phyloP scores from a whole-genome alignment of 1,284 basidiomycete genomes.

The Phellinidium pouzarii region DNA sequence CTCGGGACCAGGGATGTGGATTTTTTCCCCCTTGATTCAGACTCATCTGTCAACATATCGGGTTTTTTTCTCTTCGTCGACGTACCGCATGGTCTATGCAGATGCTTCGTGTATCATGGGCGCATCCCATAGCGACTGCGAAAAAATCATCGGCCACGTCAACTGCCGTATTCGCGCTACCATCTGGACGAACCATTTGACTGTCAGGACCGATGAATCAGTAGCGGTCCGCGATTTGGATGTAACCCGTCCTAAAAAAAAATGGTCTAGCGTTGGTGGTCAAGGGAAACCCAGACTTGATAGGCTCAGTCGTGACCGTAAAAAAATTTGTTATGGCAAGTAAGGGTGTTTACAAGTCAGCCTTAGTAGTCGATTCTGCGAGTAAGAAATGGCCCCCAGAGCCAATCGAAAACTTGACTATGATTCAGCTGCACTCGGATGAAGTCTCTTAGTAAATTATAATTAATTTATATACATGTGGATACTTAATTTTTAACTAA shows the following conservation, averaged over 20 bases:
- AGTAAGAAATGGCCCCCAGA: neutral
- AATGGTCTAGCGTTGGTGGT: neutral
- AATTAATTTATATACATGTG: neutral
- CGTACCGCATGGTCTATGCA: neutral
- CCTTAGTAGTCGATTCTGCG: neutral
- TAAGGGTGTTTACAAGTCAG: neutral
- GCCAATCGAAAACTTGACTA: neutral
- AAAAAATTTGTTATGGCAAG: neutral
- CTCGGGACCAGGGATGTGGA: neutral
- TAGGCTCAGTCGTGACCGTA: neutral
- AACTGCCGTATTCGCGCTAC: neutral
- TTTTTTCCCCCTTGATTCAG: neutral
- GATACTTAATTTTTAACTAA: no score
- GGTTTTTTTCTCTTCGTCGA: neutral
- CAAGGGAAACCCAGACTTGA: neutral
- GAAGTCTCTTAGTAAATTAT: neutral
- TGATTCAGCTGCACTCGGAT: neutral
- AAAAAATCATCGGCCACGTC: neutral
- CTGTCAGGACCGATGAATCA: neutral
- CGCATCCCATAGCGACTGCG: neutral
- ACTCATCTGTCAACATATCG: neutral
- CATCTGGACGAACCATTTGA: neutral
- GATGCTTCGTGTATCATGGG: neutral
- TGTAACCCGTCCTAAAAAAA: neutral
- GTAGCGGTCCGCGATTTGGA: neutral